Evolutionary conservation across 768 basidiomycete species (phyloP).

Genomic region (Boletus speciosus): DNA sequence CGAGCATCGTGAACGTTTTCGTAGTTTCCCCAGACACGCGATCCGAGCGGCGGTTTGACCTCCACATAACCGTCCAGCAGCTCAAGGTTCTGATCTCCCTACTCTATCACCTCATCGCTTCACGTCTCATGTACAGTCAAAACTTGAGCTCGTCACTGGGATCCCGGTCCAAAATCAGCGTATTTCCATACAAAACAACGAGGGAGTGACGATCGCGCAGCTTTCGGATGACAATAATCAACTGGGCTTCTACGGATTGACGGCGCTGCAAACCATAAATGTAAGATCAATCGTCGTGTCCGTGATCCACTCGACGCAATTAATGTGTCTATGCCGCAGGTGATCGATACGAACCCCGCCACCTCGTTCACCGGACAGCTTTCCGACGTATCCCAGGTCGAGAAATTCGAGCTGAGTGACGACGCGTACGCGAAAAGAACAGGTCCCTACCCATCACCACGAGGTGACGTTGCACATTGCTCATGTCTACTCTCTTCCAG

Average conservation of each 20-base stretch:
- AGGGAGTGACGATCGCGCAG: slow-evolving; percentile 46
- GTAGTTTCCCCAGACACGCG: slow-evolving; percentile 85
- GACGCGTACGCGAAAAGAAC: slow-evolving; percentile 77
- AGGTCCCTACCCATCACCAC: slow-evolving; percentile 45
- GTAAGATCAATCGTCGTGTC: slow-evolving; percentile 39
- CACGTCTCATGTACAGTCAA: slow-evolving; percentile 43
- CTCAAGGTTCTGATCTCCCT: slow-evolving; percentile 62
- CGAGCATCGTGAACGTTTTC: slow-evolving; percentile 59
- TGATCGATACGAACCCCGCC: slow-evolving; percentile 67
- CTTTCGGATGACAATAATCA: slow-evolving; percentile 65
- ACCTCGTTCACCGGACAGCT: slow-evolving; percentile 77
- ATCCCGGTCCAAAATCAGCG: slow-evolving; percentile 71
- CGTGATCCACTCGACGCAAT: not conserved
- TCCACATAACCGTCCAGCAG: slow-evolving; percentile 65
- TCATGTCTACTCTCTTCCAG: slow-evolving; percentile 37
- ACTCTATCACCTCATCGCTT: not conserved
- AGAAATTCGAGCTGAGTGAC: slow-evolving; percentile 87
- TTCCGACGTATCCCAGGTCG: slow-evolving; percentile 78
- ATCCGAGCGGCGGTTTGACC: slow-evolving; percentile 84
- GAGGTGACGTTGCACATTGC: not conserved
- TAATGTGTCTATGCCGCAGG: slow-evolving; percentile 46
- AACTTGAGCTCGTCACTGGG: slow-evolving; percentile 90
- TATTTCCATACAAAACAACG: slow-evolving; percentile 60
- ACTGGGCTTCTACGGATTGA: slow-evolving; percentile 71
- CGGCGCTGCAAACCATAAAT: slow-evolving; percentile 78